These are phyloP conservation scores for Aspergillus sclerotioniger DNA, from an alignment of 495 filamentous ascomycete genomes.

Conservation along the genomic window DNA sequence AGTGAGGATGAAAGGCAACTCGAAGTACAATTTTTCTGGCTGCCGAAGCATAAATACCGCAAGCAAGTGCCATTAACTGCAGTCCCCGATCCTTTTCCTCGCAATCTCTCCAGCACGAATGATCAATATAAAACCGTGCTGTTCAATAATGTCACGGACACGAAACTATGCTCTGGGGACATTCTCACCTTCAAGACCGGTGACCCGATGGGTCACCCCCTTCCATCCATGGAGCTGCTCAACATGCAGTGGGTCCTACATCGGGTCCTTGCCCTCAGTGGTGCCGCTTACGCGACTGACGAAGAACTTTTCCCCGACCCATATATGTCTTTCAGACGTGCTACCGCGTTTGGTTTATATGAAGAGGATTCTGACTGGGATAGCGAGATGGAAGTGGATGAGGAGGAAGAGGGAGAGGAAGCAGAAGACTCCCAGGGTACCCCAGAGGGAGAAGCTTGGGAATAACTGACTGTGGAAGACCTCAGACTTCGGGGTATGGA, in stretches of 20 bases:
- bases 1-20: not conserved
- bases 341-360: not conserved
- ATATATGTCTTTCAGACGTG: not conserved
- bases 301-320: not conserved
- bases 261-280: slow-evolving; percentile 3
- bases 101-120: not conserved
- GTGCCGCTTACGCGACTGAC: slow-evolving; percentile 3
- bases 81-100: not conserved
- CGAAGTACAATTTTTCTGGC: not conserved
- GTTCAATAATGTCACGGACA: not conserved
- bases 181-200: slow-evolving; percentile 1
- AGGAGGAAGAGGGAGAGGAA: slow-evolving; percentile 1
- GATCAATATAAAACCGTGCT: not conserved
- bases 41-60: not conserved
- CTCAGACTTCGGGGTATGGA: not conserved
- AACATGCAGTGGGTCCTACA: slow-evolving; percentile 3
- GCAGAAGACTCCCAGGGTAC: not conserved
- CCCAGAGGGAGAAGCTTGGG: not conserved
- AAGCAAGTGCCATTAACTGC: not conserved
- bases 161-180: not conserved
- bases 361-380: not conserved
- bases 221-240: slow-evolving; percentile 5
- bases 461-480: not conserved
- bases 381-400: not conserved
- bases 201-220: slow-evolving; percentile 4